phyloP scores from a whole-genome alignment of 306 rosid genomes.

The Castanea mollissima region DNA sequence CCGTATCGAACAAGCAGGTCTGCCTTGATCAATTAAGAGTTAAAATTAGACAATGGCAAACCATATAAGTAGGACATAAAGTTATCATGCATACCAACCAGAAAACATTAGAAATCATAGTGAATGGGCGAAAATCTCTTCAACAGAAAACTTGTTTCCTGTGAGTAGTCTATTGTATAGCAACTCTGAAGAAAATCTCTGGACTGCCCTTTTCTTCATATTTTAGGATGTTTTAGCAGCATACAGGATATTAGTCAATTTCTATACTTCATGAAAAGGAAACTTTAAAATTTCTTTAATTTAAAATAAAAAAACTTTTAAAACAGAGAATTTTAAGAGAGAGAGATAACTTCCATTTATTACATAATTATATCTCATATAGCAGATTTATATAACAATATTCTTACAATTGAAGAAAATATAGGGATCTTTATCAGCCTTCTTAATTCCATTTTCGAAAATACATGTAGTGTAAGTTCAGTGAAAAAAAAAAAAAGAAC shows the following conservation, averaged over 20 bases:
- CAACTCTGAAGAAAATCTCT: not conserved
- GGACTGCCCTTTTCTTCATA: not conserved
- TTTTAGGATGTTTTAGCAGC: not conserved
- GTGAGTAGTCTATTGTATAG: not conserved
- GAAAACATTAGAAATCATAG: not conserved
- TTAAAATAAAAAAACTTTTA: too few species aligned
- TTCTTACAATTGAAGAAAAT: too few species aligned
- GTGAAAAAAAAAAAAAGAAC: too few species aligned
- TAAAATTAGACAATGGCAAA: slow-evolving; percentile 9
- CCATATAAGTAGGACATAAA: not conserved
- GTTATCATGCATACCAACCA: not conserved
- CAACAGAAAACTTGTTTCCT: not conserved
- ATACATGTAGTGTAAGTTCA: too few species aligned
- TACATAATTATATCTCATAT: too few species aligned
- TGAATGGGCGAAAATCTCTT: slow-evolving; percentile 7
- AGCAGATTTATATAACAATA: too few species aligned
- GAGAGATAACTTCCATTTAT: too few species aligned
- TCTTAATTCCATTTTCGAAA: too few species aligned
- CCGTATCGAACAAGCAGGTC: slow-evolving; percentile 84
- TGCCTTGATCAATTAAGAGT: slow-evolving; percentile 57
- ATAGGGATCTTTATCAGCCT: too few species aligned
- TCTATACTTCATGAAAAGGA: not conserved
- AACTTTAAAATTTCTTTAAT: not conserved
- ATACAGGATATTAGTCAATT: not conserved
- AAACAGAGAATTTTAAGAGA: not conserved